phyloP scores from a whole-genome alignment of 192 early-diverging fungal genomes.

The Linnemannia exigua region DNA sequence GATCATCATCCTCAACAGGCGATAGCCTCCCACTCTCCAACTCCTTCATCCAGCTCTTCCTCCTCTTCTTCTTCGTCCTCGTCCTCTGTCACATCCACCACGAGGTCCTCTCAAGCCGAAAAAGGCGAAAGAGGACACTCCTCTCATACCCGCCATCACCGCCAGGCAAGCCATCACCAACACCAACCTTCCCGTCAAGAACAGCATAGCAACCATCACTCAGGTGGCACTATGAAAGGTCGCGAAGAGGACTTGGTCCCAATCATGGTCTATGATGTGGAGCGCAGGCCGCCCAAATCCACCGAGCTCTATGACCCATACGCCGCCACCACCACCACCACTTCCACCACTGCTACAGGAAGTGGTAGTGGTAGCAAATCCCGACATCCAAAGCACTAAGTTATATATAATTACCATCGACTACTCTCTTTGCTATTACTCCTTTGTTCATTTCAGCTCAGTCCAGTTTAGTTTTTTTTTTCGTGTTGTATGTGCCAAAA shows the following conservation, averaged over 20 bases:
- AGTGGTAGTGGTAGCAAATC: slow-evolving; percentile 1
- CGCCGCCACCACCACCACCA: neutral
- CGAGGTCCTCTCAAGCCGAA: neutral
- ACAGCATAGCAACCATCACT: neutral
- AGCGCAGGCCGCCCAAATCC: slow-evolving; percentile 44
- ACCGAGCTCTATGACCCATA: slow-evolving; percentile 46
- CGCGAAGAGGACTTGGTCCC: neutral
- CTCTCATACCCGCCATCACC: neutral
- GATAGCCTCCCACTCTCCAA: neutral
- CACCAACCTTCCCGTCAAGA: too few species aligned
- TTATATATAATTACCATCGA: too few species aligned
- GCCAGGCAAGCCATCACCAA: neutral
- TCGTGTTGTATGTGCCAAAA: neutral
- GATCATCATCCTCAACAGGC: neutral
- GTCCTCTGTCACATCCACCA: neutral
- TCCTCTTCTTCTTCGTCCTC: neutral
- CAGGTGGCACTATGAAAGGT: neutral
- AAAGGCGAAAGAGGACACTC: neutral
- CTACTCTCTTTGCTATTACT: too few species aligned
- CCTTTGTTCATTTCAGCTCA: neutral
- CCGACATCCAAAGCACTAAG: neutral
- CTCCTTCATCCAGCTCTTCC: neutral
- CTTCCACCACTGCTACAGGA: neutral
- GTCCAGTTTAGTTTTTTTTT: neutral
- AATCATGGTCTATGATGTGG: slow-evolving; percentile 33